Evolutionary conservation across 1,139 yeast genomes (phyloP).

Genomic region (Blastobotrys buckinghamii): DNA sequence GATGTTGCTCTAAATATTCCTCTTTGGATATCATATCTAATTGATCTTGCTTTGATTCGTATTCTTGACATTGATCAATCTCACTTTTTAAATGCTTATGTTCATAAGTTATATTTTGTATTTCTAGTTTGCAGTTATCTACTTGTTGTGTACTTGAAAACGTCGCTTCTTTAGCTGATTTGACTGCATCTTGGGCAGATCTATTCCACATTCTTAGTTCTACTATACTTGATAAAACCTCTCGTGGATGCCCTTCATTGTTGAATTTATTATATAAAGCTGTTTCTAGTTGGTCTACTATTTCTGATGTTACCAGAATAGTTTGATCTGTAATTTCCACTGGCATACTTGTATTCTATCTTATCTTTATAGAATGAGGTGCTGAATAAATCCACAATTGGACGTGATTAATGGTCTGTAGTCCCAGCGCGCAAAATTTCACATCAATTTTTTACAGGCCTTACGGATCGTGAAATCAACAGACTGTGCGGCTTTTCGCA

Average conservation of each 20-base stretch:
- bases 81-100: slow-evolving; percentile 30
- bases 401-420: no score
- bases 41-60: slow-evolving; percentile 26
- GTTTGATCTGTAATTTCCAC: not conserved
- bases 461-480: no score
- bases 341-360: slow-evolving; percentile 1
- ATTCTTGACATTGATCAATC: slow-evolving; percentile 27
- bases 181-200: slow-evolving; percentile 23
- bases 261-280: not conserved
- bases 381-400: no score
- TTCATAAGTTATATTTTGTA: slow-evolving; percentile 32
- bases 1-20: slow-evolving; percentile 26
- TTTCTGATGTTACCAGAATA: not conserved
- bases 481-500: no score
- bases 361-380: not conserved
- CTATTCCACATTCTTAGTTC: slow-evolving; percentile 26
- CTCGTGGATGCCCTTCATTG: not conserved
- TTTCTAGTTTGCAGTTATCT: slow-evolving; percentile 27
- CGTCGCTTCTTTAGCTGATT: slow-evolving; percentile 22
- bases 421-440: no score
- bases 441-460: no score
- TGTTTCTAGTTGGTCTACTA: not conserved
- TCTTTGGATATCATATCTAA: slow-evolving; percentile 30
- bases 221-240: slow-evolving; percentile 22
- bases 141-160: slow-evolving; percentile 23